Evolutionary conservation across 1,139 yeast species (phyloP), one percentile per base, ranked within the genome.

Genomic region (Meyerozyma guilliermondii): DNA sequence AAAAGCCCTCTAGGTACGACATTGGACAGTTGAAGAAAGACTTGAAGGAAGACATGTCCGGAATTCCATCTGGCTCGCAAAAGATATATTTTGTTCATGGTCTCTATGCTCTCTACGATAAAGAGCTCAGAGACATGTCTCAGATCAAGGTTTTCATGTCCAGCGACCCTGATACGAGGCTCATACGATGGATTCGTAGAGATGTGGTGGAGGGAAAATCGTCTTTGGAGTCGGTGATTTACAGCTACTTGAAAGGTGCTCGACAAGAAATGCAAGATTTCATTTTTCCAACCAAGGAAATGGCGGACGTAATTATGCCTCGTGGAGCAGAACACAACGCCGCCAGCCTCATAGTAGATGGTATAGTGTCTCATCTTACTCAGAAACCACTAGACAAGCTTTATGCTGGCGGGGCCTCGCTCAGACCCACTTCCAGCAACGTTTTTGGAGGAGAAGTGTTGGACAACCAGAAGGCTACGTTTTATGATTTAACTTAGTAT

Each of bases 291-390:
- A 87, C 96, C 2, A 84, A 85, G 59, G 82, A 81, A 46, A 74
- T 68, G 47, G 95, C 96, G 2, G 96, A 89, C 59, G 80, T 88
- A 13, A 79, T 89, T 36, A 71, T 89, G 56, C 96, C 96, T 3
- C 69, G 83, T 41, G 89, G 88, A 1, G 82, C 85, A 4, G 82
- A 79, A 39, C 65, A 72, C 23, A 70, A 75, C 39, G 91, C 94
- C 2, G 73, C 83, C 9, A 67, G 73, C 7, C 70, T 89, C 46
- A 76, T 89, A 9, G 80, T 87, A n/a, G 92, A 87, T 56, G 96
- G 95, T 1, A 66, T 87, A 10, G 54, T 64, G 43, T 66, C 71
- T 9, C 56, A 55, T 33, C 52, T 66, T 48, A 68, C 83, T 49
- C 53, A 67, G 50, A 50, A 70, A 60, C 49, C 43, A n/a, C 47